Evolutionary conservation across 1,139 yeast genomes (phyloP).

Genomic region (Candida labiduridarum): DNA sequence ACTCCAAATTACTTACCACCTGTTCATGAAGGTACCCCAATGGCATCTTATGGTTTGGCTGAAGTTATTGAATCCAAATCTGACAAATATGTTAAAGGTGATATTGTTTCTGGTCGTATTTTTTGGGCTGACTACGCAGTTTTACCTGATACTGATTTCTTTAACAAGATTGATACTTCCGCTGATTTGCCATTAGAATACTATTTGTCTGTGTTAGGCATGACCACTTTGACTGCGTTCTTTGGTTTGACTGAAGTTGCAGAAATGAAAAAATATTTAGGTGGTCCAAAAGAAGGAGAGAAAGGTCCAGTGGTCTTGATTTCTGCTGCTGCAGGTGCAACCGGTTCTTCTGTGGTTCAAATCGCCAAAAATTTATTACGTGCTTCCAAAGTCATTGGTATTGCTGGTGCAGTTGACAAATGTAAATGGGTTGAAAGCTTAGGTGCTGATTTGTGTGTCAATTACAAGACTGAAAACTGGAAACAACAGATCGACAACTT

Average conservation of each 20-base stretch:
- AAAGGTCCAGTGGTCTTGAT: slow-evolving; percentile 46
- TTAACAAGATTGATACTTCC: slow-evolving; percentile 26
- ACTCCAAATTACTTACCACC: slow-evolving; percentile 51
- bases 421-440: slow-evolving; percentile 55
- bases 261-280: slow-evolving; percentile 26
- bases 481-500: slow-evolving; percentile 44
- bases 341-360: slow-evolving; percentile 65
- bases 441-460: slow-evolving; percentile 57
- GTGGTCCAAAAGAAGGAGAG: slow-evolving; percentile 21
- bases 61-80: slow-evolving; percentile 49
- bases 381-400: slow-evolving; percentile 61
- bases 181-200: slow-evolving; percentile 26
- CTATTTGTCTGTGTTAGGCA: slow-evolving; percentile 42
- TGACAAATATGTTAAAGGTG: slow-evolving; percentile 44
- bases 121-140: slow-evolving; percentile 36
- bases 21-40: slow-evolving; percentile 46
- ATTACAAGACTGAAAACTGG: slow-evolving; percentile 54
- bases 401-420: slow-evolving; percentile 65
- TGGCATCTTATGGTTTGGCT: slow-evolving; percentile 55
- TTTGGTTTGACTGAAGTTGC: slow-evolving; percentile 52
- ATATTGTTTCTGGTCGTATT: slow-evolving; percentile 31
- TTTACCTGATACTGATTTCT: slow-evolving; percentile 21
- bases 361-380: slow-evolving; percentile 56
- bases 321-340: slow-evolving; percentile 73
- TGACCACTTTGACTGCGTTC: slow-evolving; percentile 67